Base-by-base conservation (phyloP, 495 filamentous ascomycete species). In the Chaetomidium leptoderma region DNA sequence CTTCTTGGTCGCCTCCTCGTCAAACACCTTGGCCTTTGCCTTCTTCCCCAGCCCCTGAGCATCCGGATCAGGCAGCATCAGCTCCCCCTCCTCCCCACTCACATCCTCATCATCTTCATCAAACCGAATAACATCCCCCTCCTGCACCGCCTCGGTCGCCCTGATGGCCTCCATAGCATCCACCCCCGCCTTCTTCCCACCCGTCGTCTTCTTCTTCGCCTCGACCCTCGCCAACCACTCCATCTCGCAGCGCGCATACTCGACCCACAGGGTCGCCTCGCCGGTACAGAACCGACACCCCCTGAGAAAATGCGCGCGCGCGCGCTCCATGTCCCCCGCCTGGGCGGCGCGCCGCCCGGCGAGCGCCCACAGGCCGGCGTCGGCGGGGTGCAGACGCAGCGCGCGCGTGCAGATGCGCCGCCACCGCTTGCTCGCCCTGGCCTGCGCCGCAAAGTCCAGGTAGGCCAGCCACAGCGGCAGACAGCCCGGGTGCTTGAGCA, bases 221-320 rank as follows among this genome's bases (percentile, higher is more conserved):
- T 86, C 83, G 63, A 97, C 83, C 68, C 91, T 90, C 21, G 81
- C 83, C 42, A 97, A 75, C 75, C 92, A 97, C 58, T 92, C 87
- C 83, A 96, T 86, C 75, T 98, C 93, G 72, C 95, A 78, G 70
- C 88, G 88, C 0, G 86, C 85, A 73, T 97, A 98, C 72, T 95
- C 88, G 35, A 95, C 63, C 93, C 92, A 97, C 35, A 97, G 64
- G 13, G 75, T 70, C 58, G 76, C 79, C 27, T 86, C 84, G 23
- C 74, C 80, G 54, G 85, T 88, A 70, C 91, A 96, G 67, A 97
- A 96, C 45, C 93, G 79, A 51, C 95, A 77, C 13, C 93, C 93
- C 17, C 92, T 86, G 83, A 97, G 87, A 66, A 92, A 96, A 55
- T 87, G 89, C 10, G 64, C 74, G 30, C 93, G 73, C 11, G 90